These are phyloP conservation scores for Gynostemma pentaphyllum DNA, from an alignment of 306 rosid genomes.

Conservation along the genomic window DNA sequence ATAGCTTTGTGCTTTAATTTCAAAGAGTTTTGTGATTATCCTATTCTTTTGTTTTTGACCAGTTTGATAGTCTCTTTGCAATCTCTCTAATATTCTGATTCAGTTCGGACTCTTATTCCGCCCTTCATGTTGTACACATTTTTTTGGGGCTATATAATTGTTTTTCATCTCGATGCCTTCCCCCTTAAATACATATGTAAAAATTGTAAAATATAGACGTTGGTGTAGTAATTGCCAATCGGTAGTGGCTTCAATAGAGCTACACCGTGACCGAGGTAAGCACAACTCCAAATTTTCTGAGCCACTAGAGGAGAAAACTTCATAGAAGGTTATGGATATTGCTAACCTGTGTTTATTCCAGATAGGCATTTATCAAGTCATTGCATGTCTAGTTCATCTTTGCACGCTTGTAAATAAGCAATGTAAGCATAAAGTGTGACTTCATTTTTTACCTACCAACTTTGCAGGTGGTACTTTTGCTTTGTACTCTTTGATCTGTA, in stretches of 20 bases:
- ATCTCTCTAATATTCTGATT: neutral
- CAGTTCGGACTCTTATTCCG: neutral
- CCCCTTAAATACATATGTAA: neutral
- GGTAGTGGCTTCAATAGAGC: neutral
- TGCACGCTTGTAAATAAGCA: neutral
- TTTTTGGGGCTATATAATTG: neutral
- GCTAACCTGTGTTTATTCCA: neutral
- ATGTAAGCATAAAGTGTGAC: neutral
- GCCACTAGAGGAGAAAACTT: neutral
- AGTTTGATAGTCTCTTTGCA: neutral
- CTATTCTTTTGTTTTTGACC: neutral
- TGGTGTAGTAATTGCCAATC: neutral
- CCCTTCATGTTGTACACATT: neutral
- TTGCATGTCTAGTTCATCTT: neutral
- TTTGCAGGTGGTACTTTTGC: conserved; percentile 99
- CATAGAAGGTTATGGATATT: neutral
- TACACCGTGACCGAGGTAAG: neutral
- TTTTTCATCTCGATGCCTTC: neutral
- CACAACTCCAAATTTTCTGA: neutral
- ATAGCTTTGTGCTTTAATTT: neutral
- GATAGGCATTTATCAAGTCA: neutral
- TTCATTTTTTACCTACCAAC: neutral
- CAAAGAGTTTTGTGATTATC: neutral
- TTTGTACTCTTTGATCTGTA: conserved; percentile 93
- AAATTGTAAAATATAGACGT: neutral